Conservation (phyloP, 495 filamentous ascomycete genomes). For the Hapsidospora chrysogenum region DNA sequence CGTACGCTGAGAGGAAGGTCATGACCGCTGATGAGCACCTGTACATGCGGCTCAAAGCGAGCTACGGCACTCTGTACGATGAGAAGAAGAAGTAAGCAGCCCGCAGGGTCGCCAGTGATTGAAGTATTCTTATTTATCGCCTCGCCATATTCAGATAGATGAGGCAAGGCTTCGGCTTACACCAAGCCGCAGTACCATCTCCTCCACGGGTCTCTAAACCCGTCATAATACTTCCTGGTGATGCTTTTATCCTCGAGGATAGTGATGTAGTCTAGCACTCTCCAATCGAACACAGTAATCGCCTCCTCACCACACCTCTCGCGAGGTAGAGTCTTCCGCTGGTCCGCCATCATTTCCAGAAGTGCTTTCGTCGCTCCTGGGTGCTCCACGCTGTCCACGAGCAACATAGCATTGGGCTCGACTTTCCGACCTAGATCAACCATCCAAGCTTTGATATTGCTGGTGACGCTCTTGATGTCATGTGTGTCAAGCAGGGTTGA, state of each 20-base stretch:
- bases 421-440: not conserved
- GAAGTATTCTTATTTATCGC: not conserved
- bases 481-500: not conserved
- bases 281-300: conserved; percentile 32
- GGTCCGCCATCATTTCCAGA: conserved; percentile 13
- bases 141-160: no score
- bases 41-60: conserved; percentile 52
- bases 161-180: not conserved
- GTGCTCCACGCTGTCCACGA: conserved; percentile 24
- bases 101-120: not conserved
- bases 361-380: conserved; percentile 21
- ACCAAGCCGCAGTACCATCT: conserved; percentile 2
- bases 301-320: conserved; percentile 18
- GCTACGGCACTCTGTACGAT: conserved; percentile 39
- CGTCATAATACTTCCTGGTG: conserved; percentile 2
- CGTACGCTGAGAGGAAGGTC: conserved; percentile 31
- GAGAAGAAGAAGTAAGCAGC: conserved; percentile 27
- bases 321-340: conserved; percentile 12
- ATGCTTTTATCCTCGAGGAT: conserved; percentile 14
- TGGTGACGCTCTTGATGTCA: conserved; percentile 14
- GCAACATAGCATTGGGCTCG: conserved; percentile 19
- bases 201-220: conserved; percentile 4
- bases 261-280: conserved; percentile 23
- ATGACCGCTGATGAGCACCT: conserved; percentile 80
- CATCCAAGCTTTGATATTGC: conserved; percentile 8